Conservation (phyloP, 805 yeast species). For the Torulaspora indica region DNA sequence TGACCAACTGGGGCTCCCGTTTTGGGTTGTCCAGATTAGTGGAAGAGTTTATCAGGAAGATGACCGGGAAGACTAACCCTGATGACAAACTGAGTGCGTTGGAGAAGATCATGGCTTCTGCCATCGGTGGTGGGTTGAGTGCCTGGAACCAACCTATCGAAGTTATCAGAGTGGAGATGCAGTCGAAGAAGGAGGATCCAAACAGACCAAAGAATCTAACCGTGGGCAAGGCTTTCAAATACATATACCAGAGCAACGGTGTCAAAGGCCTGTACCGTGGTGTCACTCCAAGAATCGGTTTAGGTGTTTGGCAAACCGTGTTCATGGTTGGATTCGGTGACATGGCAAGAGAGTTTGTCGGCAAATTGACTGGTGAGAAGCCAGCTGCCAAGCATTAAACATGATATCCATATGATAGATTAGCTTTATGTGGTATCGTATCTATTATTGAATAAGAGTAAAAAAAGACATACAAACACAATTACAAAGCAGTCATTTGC, state of each 20-base stretch:
- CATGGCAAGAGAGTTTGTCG: slow-evolving; percentile 72
- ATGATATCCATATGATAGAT: not conserved
- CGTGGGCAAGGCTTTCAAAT: slow-evolving; percentile 69
- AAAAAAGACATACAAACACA: not conserved
- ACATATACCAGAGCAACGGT: slow-evolving; percentile 80
- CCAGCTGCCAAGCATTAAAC: slow-evolving; percentile 41
- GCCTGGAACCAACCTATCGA: slow-evolving; percentile 99
- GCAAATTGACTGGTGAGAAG: slow-evolving; percentile 52
- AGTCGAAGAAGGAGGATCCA: slow-evolving; percentile 88
- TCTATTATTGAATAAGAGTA: slow-evolving; percentile 3
- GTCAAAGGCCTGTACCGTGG: slow-evolving; percentile 90
- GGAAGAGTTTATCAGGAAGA: slow-evolving; percentile 70
- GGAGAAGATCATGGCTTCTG: slow-evolving; percentile 82
- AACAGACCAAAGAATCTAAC: slow-evolving; percentile 89
- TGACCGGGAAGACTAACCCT: slow-evolving; percentile 51
- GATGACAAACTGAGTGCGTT: slow-evolving; percentile 61
- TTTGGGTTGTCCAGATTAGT: slow-evolving; percentile 90
- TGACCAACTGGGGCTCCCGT: slow-evolving; percentile 99
- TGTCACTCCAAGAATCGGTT: slow-evolving; percentile 92
- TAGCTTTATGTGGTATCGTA: slow-evolving; percentile 3
- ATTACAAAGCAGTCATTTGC: slow-evolving; percentile 4
- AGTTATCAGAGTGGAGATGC: slow-evolving; percentile 97
- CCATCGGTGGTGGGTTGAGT: slow-evolving; percentile 92
- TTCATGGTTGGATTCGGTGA: slow-evolving; percentile 99
- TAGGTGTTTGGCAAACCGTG: slow-evolving; percentile 97